Evolutionary conservation across 2,329 filamentous ascomycete genomes (phyloP).

Genomic region (Arthrobotrys sinensis): DNA sequence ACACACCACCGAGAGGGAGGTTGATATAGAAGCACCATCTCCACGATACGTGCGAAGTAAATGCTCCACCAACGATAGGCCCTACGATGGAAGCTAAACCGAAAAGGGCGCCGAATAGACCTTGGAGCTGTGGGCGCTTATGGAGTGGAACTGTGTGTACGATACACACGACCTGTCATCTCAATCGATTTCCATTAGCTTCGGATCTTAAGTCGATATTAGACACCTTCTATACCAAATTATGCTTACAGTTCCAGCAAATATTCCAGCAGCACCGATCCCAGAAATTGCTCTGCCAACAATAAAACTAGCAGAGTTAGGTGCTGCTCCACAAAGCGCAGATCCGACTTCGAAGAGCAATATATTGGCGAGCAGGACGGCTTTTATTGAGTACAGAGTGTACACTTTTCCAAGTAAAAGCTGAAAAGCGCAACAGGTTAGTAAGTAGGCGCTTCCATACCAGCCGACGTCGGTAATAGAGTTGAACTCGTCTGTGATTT

Average conservation of each 20-base stretch:
- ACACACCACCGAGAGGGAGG: constrained; percentile 73
- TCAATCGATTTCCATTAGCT: constrained; percentile 65
- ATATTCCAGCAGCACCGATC: constrained; percentile 72
- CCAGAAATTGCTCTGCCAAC: constrained; percentile 72
- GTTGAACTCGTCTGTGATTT: constrained; percentile 72
- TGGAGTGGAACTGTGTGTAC: constrained; percentile 64
- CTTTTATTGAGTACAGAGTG: constrained; percentile 67
- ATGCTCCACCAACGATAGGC: constrained; percentile 71
- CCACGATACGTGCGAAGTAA: constrained; percentile 70
- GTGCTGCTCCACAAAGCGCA: constrained; percentile 12
- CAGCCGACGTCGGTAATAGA: constrained; percentile 67
- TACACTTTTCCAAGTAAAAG: constrained; percentile 68
- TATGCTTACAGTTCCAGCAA: constrained; percentile 69
- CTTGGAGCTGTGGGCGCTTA: constrained; percentile 64
- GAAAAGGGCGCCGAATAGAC: constrained; percentile 68
- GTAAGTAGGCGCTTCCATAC: constrained; percentile 68
- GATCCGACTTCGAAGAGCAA: constrained; percentile 68
- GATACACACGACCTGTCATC: constrained; percentile 72
- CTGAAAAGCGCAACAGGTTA: constrained; percentile 67
- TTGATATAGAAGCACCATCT: constrained; percentile 75
- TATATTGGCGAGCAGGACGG: constrained; percentile 36
- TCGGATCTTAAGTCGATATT: too few species aligned
- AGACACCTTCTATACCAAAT: not conserved
- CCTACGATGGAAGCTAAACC: constrained; percentile 71
- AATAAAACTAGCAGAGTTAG: constrained; percentile 68